Evolutionary conservation across 78 protist genomes (phyloP).

Genomic region (Monosiga brevicollis): DNA sequence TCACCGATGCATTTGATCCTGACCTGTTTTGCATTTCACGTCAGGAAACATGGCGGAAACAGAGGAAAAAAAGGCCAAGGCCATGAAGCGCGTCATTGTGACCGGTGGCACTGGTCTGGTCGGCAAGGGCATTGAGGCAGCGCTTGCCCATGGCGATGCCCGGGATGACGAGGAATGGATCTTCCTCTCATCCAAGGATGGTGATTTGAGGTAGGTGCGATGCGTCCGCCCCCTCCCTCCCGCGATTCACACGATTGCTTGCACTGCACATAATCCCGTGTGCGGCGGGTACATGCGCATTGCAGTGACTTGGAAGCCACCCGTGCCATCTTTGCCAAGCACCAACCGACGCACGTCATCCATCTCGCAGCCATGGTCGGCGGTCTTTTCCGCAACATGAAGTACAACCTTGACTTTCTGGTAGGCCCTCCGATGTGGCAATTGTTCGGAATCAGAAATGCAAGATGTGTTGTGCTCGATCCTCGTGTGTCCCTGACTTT

Average conservation of each 20-base stretch:
- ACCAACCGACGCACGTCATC: slow-evolving; percentile 81
- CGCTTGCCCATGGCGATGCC: neutral
- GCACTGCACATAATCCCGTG: neutral
- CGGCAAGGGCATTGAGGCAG: slow-evolving; percentile 64
- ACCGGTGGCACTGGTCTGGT: slow-evolving; percentile 87
- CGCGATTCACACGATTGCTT: neutral
- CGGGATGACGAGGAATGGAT: slow-evolving; percentile 51
- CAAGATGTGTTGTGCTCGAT: neutral
- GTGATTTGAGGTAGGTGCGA: slow-evolving; percentile 30
- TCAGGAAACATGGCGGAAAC: too few species aligned
- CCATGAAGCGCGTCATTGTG: slow-evolving; percentile 41
- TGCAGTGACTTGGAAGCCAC: slow-evolving; percentile 19
- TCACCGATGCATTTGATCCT: too few species aligned
- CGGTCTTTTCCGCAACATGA: slow-evolving; percentile 75
- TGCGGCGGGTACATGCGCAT: neutral
- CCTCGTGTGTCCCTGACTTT: neutral
- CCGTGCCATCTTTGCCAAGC: slow-evolving; percentile 47
- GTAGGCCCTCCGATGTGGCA: neutral
- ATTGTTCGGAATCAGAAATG: slow-evolving; percentile 15
- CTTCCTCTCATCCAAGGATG: slow-evolving; percentile 59
- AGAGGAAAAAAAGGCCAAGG: neutral
- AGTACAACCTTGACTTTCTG: slow-evolving; percentile 49
- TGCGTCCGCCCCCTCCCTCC: neutral
- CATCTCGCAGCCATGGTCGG: slow-evolving; percentile 83
- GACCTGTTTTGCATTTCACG: too few species aligned